These are phyloP conservation scores for Vigna nakashimae DNA, from an alignment of 306 rosid species.

Conservation along the genomic window DNA sequence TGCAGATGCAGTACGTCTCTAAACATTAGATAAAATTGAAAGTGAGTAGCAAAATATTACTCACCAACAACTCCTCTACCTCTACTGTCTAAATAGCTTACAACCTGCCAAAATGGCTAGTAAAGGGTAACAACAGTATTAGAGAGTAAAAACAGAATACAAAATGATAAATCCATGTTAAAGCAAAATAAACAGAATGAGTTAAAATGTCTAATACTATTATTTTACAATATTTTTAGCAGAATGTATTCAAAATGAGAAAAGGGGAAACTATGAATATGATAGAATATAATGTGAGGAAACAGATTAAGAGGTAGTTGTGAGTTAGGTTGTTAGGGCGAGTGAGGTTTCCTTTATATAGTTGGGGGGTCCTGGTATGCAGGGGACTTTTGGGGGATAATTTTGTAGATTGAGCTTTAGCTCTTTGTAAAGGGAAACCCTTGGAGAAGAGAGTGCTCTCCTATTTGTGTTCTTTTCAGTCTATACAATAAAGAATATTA, in stretches of 20 bases:
- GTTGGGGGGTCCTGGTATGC: too few species aligned
- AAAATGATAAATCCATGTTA: neutral
- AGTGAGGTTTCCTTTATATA: too few species aligned
- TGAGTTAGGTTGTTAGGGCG: too few species aligned
- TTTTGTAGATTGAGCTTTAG: too few species aligned
- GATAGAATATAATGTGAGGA: neutral
- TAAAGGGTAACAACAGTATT: slow-evolving; percentile 38
- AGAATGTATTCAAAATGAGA: slow-evolving; percentile 16
- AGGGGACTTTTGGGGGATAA: too few species aligned
- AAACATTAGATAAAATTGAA: slow-evolving; percentile 22
- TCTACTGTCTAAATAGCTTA: slow-evolving; percentile 62
- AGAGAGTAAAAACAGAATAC: neutral
- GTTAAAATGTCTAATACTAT: neutral
- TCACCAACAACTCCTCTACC: slow-evolving; percentile 96
- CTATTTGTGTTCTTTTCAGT: too few species aligned
- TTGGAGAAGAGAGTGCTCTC: too few species aligned
- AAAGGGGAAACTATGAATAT: neutral
- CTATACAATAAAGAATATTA: too few species aligned
- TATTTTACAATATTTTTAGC: slow-evolving; percentile 6
- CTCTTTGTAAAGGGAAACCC: too few species aligned
- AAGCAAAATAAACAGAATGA: slow-evolving; percentile 19
- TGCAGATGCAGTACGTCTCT: slow-evolving; percentile 20
- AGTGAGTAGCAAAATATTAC: slow-evolving; percentile 36
- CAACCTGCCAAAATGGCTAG: slow-evolving; percentile 97
- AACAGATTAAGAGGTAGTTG: too few species aligned